phyloP scores from a whole-genome alignment of 129 eudicot species.

The Tagetes erecta region DNA sequence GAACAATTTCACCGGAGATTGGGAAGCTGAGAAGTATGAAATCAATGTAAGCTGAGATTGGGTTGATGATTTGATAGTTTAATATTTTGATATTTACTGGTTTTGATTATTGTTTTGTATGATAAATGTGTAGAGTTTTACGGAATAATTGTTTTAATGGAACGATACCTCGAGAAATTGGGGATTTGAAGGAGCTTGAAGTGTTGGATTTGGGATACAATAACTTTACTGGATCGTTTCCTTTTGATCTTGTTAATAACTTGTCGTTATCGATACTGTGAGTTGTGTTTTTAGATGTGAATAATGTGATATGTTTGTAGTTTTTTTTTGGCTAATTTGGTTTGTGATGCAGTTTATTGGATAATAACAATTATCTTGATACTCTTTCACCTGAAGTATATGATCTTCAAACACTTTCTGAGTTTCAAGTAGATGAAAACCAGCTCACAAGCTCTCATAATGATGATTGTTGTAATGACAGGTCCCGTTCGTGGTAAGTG shows the following conservation, averaged over 20 bases:
- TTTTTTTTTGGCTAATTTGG: conserved; percentile 15
- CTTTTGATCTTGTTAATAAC: conserved; percentile 50
- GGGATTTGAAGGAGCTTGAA: conserved; percentile 58
- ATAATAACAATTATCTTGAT: conserved; percentile 52
- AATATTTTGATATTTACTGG: neutral
- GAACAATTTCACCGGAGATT: conserved; percentile 65
- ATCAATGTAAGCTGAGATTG: conserved; percentile 50
- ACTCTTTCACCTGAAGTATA: conserved; percentile 49
- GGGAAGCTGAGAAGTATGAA: conserved; percentile 56
- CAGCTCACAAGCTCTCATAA: conserved; percentile 33
- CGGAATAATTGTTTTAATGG: conserved; percentile 67
- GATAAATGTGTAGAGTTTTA: conserved; percentile 40
- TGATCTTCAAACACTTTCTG: conserved; percentile 51
- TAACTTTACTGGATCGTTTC: conserved; percentile 53
- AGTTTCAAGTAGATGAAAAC: conserved; percentile 58
- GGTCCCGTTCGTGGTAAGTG: conserved; percentile 42
- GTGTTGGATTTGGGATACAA: conserved; percentile 72
- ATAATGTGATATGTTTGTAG: neutral
- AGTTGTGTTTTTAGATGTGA: conserved; percentile 27
- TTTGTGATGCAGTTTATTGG: conserved; percentile 48
- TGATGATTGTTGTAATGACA: conserved; percentile 30
- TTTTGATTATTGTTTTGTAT: conserved; percentile 20
- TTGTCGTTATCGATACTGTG: conserved; percentile 62
- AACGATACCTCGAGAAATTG: conserved; percentile 58
- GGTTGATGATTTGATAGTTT: neutral